A percentile compares a stretch with the other conserved stretches of the same genome.
phyloP scores from a whole-genome alignment of 371 early-diverging fungal species.

The Lichtheimia ornata region DNA sequence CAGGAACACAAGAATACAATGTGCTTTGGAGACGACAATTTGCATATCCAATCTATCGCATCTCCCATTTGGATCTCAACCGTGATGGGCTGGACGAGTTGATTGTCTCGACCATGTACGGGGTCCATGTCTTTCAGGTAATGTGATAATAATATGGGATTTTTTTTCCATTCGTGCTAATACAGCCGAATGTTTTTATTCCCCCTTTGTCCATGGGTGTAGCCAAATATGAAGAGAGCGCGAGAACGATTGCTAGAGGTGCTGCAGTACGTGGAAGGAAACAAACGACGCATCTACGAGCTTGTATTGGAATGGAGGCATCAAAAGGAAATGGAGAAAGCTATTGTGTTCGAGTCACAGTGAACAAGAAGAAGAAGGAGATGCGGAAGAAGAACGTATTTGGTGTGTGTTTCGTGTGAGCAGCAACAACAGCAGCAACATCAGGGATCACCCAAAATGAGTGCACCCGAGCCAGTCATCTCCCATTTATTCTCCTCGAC shows the following conservation, averaged over 20 bases:
- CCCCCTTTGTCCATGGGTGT: background rate
- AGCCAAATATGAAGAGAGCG: constrained; percentile 54
- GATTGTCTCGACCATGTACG: constrained; percentile 71
- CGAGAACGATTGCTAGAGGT: constrained; percentile 39
- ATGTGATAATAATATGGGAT: background rate
- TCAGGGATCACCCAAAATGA: no score
- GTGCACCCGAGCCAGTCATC: no score
- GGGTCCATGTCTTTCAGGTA: constrained; percentile 71
- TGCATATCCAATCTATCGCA: constrained; percentile 72
- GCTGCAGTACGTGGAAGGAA: constrained; percentile 43
- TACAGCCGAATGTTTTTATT: background rate
- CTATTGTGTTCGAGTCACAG: constrained; percentile 41
- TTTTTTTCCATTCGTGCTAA: background rate
- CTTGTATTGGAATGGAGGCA: constrained; percentile 38
- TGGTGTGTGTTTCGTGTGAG: no score
- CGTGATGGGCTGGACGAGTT: constrained; percentile 73
- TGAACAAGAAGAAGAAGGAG: background rate
- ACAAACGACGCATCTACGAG: constrained; percentile 42
- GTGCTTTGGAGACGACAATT: constrained; percentile 71
- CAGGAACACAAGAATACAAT: constrained; percentile 51
- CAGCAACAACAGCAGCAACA: no score
- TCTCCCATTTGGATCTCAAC: constrained; percentile 68
- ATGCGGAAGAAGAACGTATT: no score
- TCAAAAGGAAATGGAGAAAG: constrained; percentile 45
- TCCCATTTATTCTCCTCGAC: no score